A percentile compares a stretch with the other conserved stretches of the same genome.
These are phyloP conservation scores for Chrysophaeum taylorii DNA, from an alignment of 352 stramenopile genomes.

Conservation along the genomic window DNA sequence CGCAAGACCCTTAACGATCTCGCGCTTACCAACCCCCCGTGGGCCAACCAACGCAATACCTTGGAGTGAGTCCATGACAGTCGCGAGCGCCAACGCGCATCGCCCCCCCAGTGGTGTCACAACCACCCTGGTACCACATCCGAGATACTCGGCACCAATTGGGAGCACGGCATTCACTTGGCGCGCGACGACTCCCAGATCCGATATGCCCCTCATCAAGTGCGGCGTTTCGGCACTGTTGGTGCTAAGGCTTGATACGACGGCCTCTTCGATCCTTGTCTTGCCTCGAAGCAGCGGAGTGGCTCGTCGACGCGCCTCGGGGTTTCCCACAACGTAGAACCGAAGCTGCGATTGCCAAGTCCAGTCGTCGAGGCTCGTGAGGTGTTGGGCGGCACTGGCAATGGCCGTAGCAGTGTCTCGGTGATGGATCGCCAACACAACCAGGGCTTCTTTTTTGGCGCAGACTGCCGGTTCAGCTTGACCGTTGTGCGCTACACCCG, in stretches of 20 bases:
- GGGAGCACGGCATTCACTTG: not conserved
- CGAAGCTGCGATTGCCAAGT: not conserved
- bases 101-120: not conserved
- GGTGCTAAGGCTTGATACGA: no score
- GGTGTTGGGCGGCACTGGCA: not conserved
- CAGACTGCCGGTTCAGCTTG: no score
- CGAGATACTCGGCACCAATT: conserved; percentile 1
- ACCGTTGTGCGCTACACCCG: no score
- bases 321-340: not conserved
- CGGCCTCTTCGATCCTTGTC: no score
- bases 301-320: not conserved
- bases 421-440: not conserved
- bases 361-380: not conserved
- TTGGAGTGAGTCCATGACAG: not conserved
- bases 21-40: not conserved
- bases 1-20: not conserved
- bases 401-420: not conserved
- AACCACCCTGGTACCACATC: not conserved
- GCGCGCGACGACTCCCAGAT: not conserved
- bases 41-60: not conserved
- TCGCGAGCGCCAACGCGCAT: not conserved
- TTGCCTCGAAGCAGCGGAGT: no score
- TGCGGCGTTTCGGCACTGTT: no score
- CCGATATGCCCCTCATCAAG: no score
- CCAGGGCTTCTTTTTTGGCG: not conserved